Conservation (phyloP, 1,284 basidiomycete species). For the Flammula alnicola region DNA sequence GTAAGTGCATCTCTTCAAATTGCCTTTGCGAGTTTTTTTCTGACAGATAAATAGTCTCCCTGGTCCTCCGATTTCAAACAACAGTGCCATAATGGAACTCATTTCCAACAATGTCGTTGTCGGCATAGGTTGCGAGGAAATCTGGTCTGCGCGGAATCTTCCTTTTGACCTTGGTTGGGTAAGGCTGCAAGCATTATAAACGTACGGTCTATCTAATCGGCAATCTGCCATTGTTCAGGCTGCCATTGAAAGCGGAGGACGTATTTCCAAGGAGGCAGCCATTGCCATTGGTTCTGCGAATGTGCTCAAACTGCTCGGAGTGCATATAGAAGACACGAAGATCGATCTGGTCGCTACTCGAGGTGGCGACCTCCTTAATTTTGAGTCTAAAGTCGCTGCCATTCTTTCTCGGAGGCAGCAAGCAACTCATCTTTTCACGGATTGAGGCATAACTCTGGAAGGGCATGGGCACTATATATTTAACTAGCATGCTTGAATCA, state of each 20-base stretch:
- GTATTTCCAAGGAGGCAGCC: slow-evolving; percentile 56
- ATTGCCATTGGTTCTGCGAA: slow-evolving; percentile 64
- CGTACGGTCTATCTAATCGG: neutral
- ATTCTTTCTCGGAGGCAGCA: slow-evolving; percentile 48
- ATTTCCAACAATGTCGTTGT: slow-evolving; percentile 73
- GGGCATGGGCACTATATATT: too few species aligned
- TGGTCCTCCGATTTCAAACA: slow-evolving; percentile 75
- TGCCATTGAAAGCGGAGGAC: slow-evolving; percentile 57
- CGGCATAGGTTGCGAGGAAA: slow-evolving; percentile 69
- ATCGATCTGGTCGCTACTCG: slow-evolving; percentile 64
- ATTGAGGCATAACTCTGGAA: too few species aligned
- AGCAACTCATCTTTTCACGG: too few species aligned
- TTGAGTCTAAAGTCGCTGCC: slow-evolving; percentile 56
- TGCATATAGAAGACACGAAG: slow-evolving; percentile 32
- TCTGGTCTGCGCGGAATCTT: slow-evolving; percentile 67
- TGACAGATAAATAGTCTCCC: too few species aligned
- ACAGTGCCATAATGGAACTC: slow-evolving; percentile 67
- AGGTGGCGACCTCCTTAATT: slow-evolving; percentile 53
- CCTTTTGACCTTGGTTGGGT: slow-evolving; percentile 79
- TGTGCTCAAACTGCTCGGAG: slow-evolving; percentile 59
- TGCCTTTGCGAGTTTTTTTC: slow-evolving; percentile 29
- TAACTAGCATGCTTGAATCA: too few species aligned
- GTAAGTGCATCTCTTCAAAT: slow-evolving; percentile 35
- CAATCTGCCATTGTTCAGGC: slow-evolving; percentile 34
- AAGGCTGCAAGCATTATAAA: too few species aligned